A percentile compares a stretch with the other conserved stretches of the same genome.
phyloP scores from a whole-genome alignment of 371 early-diverging fungal genomes.

The Lichtheimia ornata region DNA sequence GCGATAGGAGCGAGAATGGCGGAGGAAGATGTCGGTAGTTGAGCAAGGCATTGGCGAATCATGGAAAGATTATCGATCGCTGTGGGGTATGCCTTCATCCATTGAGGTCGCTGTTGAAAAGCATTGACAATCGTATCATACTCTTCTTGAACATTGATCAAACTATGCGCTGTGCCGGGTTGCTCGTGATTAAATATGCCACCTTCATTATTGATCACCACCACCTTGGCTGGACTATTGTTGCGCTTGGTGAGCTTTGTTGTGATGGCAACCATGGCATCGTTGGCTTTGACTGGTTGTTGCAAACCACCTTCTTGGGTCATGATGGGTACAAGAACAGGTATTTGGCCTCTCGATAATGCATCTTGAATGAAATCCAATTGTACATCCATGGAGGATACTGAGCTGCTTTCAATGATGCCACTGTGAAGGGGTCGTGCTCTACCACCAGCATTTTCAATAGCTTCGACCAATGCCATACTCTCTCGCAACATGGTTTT shows the following conservation, averaged over 20 bases:
- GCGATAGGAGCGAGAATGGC: constrained; percentile 45
- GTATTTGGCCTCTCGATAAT: constrained; percentile 42
- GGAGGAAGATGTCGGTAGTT: constrained; percentile 42
- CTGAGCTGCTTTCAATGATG: constrained; percentile 18
- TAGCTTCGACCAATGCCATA: constrained; percentile 66
- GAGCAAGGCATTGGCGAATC: constrained; percentile 35
- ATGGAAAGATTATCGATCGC: constrained; percentile 31
- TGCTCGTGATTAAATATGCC: constrained; percentile 51
- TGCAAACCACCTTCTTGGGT: constrained; percentile 25
- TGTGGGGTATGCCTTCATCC: constrained; percentile 29
- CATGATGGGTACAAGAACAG: constrained; percentile 44
- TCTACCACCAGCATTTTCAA: constrained; percentile 79
- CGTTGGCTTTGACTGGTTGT: constrained; percentile 29
- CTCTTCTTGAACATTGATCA: constrained; percentile 51
- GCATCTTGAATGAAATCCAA: constrained; percentile 43
- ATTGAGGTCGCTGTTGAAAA: constrained; percentile 23
- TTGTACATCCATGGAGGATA: constrained; percentile 25
- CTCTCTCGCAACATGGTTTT: constrained; percentile 59
- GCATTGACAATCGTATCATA: constrained; percentile 34
- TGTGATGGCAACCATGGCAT: constrained; percentile 33
- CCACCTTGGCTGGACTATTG: constrained; percentile 27
- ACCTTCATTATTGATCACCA: constrained; percentile 51
- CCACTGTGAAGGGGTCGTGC: constrained; percentile 62
- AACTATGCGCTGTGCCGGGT: constrained; percentile 50
- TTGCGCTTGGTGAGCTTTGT: constrained; percentile 17